Evolutionary conservation across 2,329 filamentous ascomycete species (phyloP), one percentile per base, ranked within the genome.

Genomic region (Arthroderma uncinatum): DNA sequence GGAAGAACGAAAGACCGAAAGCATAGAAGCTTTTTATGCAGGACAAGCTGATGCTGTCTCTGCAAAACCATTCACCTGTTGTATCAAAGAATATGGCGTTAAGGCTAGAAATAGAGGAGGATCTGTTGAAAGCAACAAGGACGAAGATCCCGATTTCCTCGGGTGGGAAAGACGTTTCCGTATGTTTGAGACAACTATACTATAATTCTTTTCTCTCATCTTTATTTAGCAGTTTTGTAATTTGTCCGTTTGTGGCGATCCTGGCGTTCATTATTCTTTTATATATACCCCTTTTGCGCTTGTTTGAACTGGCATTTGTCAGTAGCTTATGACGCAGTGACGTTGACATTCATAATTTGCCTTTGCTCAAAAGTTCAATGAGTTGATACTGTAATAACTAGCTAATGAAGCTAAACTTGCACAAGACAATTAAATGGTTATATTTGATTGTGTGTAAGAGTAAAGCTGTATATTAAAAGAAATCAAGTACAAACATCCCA

Each of bases 1-100:
- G 1, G 84, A 91, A 66, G 89, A 95, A 67, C 69, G 74, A 52
- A 89, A 87, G 66, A 64, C 65, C 1, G 67, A 63, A n/a, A 64
- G 68, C 1, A 62, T 69, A 19, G 59, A 62, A 37, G 56, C 58
- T 42, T 62, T 60, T 47, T 54, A 63, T 44, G 36, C 58, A n/a
- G 54, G 57, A 19, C 54, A 57, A 25, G 57, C 63, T 59, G 64
- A 58, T n/a, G 63, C 58, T 3, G 57, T 78, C 2, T 74, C 74
- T 1, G 84, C 84, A 57, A 76, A 73, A 34, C 81, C 85, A 0
- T 89, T 90, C 64, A 71, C 75, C 1, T 90, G 86, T 67, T 88
- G 85, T 64, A 78, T 91, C 60, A 78, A 78, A 61, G 84, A 90
- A 67, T 90, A 87, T 63, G 86, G 86, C 4, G 72, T 87, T 19